phyloP scores from a whole-genome alignment of 495 filamentous ascomycete species.

The Penicillium maclennaniae region DNA sequence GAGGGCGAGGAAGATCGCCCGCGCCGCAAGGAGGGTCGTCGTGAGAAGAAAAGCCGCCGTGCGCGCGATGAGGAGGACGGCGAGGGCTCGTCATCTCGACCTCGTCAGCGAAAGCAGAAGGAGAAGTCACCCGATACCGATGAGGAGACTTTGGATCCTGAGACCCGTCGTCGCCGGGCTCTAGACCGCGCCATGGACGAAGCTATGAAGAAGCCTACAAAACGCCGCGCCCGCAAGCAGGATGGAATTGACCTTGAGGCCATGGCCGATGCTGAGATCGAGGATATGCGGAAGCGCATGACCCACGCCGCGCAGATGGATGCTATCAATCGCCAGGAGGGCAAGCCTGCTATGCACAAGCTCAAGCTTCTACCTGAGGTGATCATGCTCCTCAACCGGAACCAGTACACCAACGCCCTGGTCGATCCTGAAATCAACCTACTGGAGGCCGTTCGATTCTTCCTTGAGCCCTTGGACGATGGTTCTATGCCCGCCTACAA shows the following conservation, averaged over 20 bases:
- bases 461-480: slow-evolving; percentile 92
- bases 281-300: slow-evolving; percentile 84
- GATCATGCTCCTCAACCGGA: slow-evolving; percentile 79
- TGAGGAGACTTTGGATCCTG: slow-evolving; percentile 59
- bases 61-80: slow-evolving; percentile 49
- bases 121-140: slow-evolving; percentile 51
- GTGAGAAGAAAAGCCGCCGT: slow-evolving; percentile 71
- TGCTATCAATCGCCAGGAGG: slow-evolving; percentile 68
- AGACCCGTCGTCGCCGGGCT: slow-evolving; percentile 62
- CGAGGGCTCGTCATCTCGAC: slow-evolving; percentile 52
- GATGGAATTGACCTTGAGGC: slow-evolving; percentile 89
- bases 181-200: slow-evolving; percentile 85
- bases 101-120: slow-evolving; percentile 48
- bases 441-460: slow-evolving; percentile 90
- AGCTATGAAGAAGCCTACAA: slow-evolving; percentile 75
- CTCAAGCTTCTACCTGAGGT: slow-evolving; percentile 94
- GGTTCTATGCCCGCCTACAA: slow-evolving; percentile 91
- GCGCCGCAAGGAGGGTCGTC: slow-evolving; percentile 70
- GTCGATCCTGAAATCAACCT: slow-evolving; percentile 95
- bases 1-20: slow-evolving; percentile 52
- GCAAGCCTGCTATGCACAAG: slow-evolving; percentile 83
- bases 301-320: slow-evolving; percentile 85
- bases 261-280: slow-evolving; percentile 85
- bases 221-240: slow-evolving; percentile 70
- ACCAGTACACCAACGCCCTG: slow-evolving; percentile 71